A percentile compares a stretch with the other conserved stretches of the same genome.
phyloP scores from a whole-genome alignment of 148 eudicot genomes.

The Silene uniflora region DNA sequence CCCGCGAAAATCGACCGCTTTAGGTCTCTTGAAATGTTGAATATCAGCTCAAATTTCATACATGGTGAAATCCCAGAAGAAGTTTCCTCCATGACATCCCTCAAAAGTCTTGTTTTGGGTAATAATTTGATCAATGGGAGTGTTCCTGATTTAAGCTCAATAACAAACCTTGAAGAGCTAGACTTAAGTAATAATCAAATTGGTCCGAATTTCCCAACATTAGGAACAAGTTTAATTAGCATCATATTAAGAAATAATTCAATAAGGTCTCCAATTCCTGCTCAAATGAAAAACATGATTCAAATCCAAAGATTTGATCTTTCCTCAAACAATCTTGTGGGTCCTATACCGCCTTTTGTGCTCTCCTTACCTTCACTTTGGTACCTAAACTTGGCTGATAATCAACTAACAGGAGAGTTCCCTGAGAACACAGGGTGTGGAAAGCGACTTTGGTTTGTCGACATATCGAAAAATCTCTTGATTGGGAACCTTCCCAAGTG shows the following conservation, averaged over 20 bases:
- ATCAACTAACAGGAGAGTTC: constrained; percentile 68
- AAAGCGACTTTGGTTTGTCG: constrained; percentile 48
- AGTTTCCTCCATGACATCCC: constrained; percentile 36
- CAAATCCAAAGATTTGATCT: constrained; percentile 54
- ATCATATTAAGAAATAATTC: constrained; percentile 55
- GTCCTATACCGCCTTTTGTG: constrained; percentile 55
- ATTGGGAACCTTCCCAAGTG: constrained; percentile 67
- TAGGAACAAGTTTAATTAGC: constrained; percentile 43
- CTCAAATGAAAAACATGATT: constrained; percentile 31
- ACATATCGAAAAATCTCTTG: constrained; percentile 68
- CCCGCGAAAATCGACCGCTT: constrained; percentile 56
- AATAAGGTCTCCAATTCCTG: constrained; percentile 55
- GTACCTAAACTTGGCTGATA: constrained; percentile 55
- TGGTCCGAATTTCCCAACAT: constrained; percentile 64
- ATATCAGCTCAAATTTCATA: constrained; percentile 73
- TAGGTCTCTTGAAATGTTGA: constrained; percentile 53
- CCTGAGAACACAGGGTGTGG: constrained; percentile 44
- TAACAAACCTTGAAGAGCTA: constrained; percentile 48
- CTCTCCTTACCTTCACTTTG: constrained; percentile 52
- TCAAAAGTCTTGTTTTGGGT: constrained; percentile 43
- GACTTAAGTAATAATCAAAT: constrained; percentile 65
- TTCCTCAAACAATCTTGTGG: constrained; percentile 61
- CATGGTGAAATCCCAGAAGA: constrained; percentile 57
- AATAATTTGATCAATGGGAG: constrained; percentile 70
- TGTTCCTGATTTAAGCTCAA: constrained; percentile 54